These are phyloP conservation scores for Aspergillus alliaceus DNA, from an alignment of 2,329 filamentous ascomycete species.

Conservation along the genomic window DNA sequence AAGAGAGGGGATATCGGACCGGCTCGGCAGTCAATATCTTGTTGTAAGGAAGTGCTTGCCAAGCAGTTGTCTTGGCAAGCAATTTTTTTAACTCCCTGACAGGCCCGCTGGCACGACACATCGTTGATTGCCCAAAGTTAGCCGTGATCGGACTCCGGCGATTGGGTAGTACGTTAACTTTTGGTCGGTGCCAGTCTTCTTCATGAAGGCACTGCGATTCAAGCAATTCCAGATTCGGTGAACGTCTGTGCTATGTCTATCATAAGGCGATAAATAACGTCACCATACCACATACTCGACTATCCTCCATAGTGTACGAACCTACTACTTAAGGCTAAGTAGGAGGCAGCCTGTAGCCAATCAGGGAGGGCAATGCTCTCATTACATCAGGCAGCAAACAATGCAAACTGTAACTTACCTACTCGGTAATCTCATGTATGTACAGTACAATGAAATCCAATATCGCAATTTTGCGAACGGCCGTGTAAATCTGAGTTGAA, in stretches of 20 bases:
- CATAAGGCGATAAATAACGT: neutral
- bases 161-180: neutral
- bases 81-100: too few relatives aligned
- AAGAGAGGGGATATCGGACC: too few relatives aligned
- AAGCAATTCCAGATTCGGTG: neutral
- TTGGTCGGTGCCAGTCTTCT: neutral
- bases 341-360: neutral
- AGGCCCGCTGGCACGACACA: neutral
- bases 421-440: too few relatives aligned
- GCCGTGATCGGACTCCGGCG: neutral
- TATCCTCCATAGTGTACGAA: too few relatives aligned
- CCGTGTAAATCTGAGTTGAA: neutral
- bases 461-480: neutral
- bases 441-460: too few relatives aligned
- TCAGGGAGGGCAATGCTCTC: neutral
- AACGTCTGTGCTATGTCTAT: neutral
- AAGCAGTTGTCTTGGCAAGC: neutral
- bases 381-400: slow-evolving; percentile 23
- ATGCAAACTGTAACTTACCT: slow-evolving; percentile 27
- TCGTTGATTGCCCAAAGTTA: neutral
- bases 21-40: neutral
- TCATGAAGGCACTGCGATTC: neutral
- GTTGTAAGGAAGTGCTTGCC: neutral
- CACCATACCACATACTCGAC: too few relatives aligned
- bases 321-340: neutral